A percentile compares a stretch with the other conserved stretches of the same genome.
These are phyloP conservation scores for Dovyalis caffra DNA, from an alignment of 345 rosid genomes.

Conservation along the genomic window DNA sequence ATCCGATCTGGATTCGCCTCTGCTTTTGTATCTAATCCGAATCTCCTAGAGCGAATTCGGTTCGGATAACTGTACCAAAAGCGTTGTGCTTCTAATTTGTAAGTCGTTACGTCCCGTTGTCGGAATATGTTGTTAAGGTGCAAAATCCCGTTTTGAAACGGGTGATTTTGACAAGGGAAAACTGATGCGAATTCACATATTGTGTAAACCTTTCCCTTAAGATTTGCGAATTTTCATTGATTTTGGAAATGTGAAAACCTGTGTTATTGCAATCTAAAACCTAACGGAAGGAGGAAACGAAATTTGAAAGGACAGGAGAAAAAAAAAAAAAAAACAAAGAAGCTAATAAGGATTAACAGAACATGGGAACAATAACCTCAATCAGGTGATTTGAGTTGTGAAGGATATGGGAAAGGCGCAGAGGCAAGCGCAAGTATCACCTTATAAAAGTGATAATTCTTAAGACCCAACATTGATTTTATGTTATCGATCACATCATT, in stretches of 20 bases:
- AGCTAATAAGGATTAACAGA: not conserved
- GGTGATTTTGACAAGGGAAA: not conserved
- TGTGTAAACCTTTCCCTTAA: too few species aligned
- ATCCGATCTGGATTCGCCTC: constrained; percentile 8
- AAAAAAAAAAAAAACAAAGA: not conserved
- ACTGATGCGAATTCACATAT: not conserved
- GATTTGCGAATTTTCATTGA: too few species aligned
- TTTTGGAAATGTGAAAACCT: not conserved
- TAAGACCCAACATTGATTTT: constrained; percentile 49
- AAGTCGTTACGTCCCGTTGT: not conserved
- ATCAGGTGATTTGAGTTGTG: not conserved
- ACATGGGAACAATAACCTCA: not conserved
- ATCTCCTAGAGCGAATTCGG: constrained; percentile 10
- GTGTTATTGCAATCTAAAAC: not conserved
- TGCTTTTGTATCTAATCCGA: constrained; percentile 1
- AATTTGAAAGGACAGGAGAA: not conserved
- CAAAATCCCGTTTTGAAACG: not conserved
- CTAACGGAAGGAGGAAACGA: not conserved
- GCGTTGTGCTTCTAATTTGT: not conserved
- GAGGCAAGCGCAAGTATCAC: not conserved
- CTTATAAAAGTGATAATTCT: not conserved
- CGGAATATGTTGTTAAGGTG: not conserved
- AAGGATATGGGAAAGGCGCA: not conserved
- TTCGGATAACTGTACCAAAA: not conserved
- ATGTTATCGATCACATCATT: constrained; percentile 39